These are phyloP conservation scores for Torulaspora microellipsoides DNA, from an alignment of 805 yeast species.

Conservation along the genomic window DNA sequence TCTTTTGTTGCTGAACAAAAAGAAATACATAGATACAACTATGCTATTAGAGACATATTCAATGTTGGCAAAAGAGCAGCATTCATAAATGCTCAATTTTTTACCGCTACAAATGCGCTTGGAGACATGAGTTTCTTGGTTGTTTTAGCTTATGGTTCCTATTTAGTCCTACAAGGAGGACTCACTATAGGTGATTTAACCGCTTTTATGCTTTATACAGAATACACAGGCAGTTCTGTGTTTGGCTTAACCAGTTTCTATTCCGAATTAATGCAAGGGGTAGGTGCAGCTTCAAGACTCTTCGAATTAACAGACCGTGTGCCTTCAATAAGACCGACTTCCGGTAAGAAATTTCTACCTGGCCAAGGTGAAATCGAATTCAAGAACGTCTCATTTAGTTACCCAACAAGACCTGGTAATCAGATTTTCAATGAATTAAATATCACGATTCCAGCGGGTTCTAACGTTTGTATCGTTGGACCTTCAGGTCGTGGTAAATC, in stretches of 20 bases:
- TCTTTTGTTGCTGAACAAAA: conserved; percentile 82
- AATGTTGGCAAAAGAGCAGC: conserved; percentile 77
- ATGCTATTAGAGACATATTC: conserved; percentile 63
- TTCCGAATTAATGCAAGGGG: conserved; percentile 95
- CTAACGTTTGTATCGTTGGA: conserved; percentile 73
- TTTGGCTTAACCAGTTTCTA: conserved; percentile 91
- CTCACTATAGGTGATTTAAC: conserved; percentile 87
- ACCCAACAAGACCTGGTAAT: conserved; percentile 83
- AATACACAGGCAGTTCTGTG: conserved; percentile 88
- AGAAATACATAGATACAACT: conserved; percentile 72
- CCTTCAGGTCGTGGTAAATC: conserved; percentile 92
- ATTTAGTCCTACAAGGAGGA: conserved; percentile 69
- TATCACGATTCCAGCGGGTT: conserved; percentile 49
- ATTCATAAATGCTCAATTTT: conserved; percentile 67
- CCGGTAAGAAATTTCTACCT: conserved; percentile 47
- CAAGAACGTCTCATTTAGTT: conserved; percentile 62
- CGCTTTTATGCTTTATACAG: conserved; percentile 90
- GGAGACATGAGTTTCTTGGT: conserved; percentile 82
- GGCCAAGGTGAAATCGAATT: conserved; percentile 52
- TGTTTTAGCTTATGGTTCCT: conserved; percentile 74
- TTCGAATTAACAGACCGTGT: conserved; percentile 80
- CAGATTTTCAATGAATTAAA: conserved; percentile 46
- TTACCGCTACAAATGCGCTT: conserved; percentile 70
- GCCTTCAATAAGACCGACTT: conserved; percentile 62
- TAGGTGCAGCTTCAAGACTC: conserved; percentile 90